Evolutionary conservation across 805 yeast species (phyloP).

Genomic region (Phaffomyces opuntiae): DNA sequence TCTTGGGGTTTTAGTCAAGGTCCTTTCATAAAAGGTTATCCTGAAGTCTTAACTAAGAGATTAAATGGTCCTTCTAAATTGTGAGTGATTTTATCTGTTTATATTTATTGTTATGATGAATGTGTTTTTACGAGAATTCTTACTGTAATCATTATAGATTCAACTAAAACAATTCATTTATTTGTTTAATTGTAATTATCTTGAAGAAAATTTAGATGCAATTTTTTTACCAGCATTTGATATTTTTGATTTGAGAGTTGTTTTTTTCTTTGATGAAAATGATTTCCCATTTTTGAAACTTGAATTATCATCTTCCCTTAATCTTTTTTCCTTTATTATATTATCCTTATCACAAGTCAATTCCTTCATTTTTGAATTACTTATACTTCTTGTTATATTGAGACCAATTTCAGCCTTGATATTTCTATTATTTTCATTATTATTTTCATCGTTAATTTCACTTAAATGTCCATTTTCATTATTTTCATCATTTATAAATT

Average conservation of each 20-base stretch:
- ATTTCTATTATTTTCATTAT: background rate
- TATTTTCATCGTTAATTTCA: background rate
- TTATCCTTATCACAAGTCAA: background rate
- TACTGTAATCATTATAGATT: no score
- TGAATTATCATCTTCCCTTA: conserved; percentile 11
- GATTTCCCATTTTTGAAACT: background rate
- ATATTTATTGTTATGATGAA: no score
- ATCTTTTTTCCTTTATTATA: conserved; percentile 7
- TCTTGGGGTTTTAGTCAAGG: conserved; percentile 71
- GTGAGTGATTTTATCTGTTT: conserved; percentile 10
- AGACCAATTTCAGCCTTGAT: no score
- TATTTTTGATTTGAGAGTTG: conserved; percentile 17
- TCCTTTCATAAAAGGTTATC: conserved; percentile 34
- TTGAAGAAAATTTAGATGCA: conserved; percentile 16
- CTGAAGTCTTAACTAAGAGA: conserved; percentile 31
- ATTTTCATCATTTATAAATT: background rate
- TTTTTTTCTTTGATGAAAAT: conserved; percentile 8
- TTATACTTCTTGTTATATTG: no score
- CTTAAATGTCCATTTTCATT: background rate
- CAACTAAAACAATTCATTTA: no score
- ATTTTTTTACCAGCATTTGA: conserved; percentile 22
- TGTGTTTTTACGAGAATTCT: no score
- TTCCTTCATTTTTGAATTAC: no score
- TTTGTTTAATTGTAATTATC: background rate
- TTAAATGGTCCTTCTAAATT: conserved; percentile 30